These are phyloP conservation scores for Amorphotheca resinae DNA, from an alignment of 495 filamentous ascomycete genomes.

Conservation along the genomic window DNA sequence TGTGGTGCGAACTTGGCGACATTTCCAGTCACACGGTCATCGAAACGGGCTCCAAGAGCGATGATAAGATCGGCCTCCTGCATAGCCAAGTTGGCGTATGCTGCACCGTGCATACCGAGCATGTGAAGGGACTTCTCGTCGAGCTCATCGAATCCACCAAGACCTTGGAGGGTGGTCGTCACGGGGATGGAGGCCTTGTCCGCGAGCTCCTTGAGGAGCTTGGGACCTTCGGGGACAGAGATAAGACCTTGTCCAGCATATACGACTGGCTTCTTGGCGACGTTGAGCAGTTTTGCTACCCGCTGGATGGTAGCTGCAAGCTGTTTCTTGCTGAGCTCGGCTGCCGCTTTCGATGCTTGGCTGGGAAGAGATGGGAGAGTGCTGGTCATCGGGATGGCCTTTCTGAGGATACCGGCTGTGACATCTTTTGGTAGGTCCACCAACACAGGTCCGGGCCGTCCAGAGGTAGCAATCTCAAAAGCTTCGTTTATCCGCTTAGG, in stretches of 20 bases:
- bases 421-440: conserved; percentile 74
- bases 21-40: conserved; percentile 61
- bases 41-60: conserved; percentile 62
- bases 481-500: conserved; percentile 72
- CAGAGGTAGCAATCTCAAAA: conserved; percentile 72
- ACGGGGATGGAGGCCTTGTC: conserved; percentile 66
- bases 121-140: conserved; percentile 69
- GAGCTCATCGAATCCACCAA: conserved; percentile 66
- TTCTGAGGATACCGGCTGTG: conserved; percentile 50
- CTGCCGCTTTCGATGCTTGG: conserved; percentile 54
- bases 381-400: conserved; percentile 55
- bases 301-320: conserved; percentile 47
- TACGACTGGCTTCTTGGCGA: conserved; percentile 64
- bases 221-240: conserved; percentile 49
- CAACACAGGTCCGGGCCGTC: conserved; percentile 64
- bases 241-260: conserved; percentile 65
- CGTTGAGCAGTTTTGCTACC: conserved; percentile 56
- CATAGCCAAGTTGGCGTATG: conserved; percentile 70
- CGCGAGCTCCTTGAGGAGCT: conserved; percentile 52
- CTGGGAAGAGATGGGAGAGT: conserved; percentile 54
- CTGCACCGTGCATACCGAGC: conserved; percentile 74
- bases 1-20: conserved; percentile 55
- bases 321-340: conserved; percentile 41
- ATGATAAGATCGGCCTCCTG: conserved; percentile 71
- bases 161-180: conserved; percentile 66